These are phyloP conservation scores for Mortierella antarctica DNA, from an alignment of 192 early-diverging fungal genomes.

Conservation along the genomic window DNA sequence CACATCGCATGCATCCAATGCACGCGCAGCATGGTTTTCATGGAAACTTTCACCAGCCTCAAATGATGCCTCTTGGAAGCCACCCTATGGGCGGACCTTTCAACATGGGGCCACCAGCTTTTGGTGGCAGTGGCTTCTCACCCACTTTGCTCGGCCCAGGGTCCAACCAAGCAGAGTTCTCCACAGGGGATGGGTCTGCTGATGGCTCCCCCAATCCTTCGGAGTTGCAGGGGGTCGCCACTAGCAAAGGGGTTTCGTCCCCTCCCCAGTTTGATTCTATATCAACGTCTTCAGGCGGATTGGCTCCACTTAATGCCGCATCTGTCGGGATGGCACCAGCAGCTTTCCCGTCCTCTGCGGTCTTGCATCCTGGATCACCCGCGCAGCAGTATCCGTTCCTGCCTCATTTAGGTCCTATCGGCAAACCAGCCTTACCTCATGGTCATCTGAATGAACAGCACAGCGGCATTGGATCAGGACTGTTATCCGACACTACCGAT, in stretches of 20 bases:
- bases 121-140: slow-evolving; percentile 13
- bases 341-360: background rate
- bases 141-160: slow-evolving; percentile 8
- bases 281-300: background rate
- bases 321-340: background rate
- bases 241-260: background rate
- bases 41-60: slow-evolving; percentile 38
- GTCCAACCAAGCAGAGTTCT: slow-evolving; percentile 7
- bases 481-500: background rate
- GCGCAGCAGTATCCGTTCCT: slow-evolving; percentile 34
- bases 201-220: background rate
- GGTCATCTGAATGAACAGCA: slow-evolving; percentile 1
- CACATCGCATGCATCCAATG: slow-evolving; percentile 24
- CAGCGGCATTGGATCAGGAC: background rate
- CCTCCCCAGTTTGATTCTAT: slow-evolving; percentile 16
- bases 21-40: slow-evolving; percentile 24
- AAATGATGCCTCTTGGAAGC: slow-evolving; percentile 24
- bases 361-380: background rate
- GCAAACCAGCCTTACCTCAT: slow-evolving; percentile 14
- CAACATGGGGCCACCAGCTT: slow-evolving; percentile 16
- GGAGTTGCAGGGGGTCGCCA: background rate
- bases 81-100: slow-evolving; percentile 40
- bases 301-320: slow-evolving; percentile 1
- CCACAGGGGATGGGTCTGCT: slow-evolving; percentile 8
- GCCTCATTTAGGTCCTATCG: slow-evolving; percentile 31